phyloP scores from a whole-genome alignment of 2,329 filamentous ascomycete species.

The Ophiostoma pallidulum region DNA sequence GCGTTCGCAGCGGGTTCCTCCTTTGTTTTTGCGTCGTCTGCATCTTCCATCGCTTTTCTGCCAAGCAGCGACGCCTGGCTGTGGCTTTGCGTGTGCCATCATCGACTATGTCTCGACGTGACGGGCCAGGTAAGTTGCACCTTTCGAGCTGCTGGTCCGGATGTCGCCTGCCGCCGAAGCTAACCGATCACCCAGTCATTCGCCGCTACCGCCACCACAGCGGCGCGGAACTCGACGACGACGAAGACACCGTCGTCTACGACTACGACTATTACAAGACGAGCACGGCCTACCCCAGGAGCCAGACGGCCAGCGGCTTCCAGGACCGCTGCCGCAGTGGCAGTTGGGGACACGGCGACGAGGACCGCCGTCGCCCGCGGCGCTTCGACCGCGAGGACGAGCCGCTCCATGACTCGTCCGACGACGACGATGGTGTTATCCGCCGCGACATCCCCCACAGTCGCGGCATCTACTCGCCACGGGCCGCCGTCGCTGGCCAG shows the following conservation, averaged over 20 bases:
- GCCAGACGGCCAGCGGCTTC: background rate
- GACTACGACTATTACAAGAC: constrained; percentile 4
- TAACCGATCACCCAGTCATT: background rate
- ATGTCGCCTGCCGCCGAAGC: too few species aligned
- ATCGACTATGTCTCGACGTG: background rate
- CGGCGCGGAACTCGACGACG: constrained; percentile 1
- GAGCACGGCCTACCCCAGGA: background rate
- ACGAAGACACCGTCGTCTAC: constrained; percentile 1
- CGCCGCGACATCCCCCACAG: too few species aligned
- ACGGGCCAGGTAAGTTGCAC: background rate
- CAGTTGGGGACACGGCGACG: background rate
- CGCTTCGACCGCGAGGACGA: too few species aligned
- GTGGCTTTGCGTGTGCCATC: too few species aligned
- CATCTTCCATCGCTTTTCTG: too few species aligned
- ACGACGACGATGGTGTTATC: too few species aligned
- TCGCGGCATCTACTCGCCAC: background rate
- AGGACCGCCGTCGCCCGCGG: background rate
- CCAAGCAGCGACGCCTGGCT: too few species aligned
- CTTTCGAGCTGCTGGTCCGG: too few species aligned
- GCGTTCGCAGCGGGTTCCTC: too few species aligned
- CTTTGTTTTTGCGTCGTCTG: too few species aligned
- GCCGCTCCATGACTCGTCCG: too few species aligned
- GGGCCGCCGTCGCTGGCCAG: background rate
- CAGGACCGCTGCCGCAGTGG: background rate
- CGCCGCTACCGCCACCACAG: constrained; percentile 2